Evolutionary conservation across 176 grass and related monocot species (phyloP), one percentile per base, ranked within the genome.

Genomic region (Rhipidocladum racemiflorum): DNA sequence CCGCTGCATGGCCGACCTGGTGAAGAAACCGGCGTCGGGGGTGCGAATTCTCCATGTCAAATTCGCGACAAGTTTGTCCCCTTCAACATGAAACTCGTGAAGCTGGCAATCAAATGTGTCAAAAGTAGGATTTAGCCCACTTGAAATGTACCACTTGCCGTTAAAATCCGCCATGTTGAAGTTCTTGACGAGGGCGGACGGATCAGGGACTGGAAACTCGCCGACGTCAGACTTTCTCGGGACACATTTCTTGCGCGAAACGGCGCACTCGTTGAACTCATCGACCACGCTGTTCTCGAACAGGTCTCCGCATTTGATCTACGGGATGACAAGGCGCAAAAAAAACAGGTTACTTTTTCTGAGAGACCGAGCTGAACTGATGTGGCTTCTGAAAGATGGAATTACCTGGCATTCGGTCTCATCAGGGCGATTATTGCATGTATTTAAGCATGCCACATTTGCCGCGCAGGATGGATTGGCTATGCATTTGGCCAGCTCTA

Each of bases 231-330:
- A 99, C 73, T 95, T 99, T 70, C 0, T 85, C 5, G 92, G 96
- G 74, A 99, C 96, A 39, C 96, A 99, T 75, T 93, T 99, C 77
- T 99, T 99, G 75, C 96, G 89, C 4, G 96, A 95, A 40, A 99
- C 92, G 10, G 96, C 96, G 70, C 96, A 99, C 64, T 99, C 92
- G n/a, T 99, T 99, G 85, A 99, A 99, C 53, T 91, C 67, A 55
- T 93, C 96, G 9, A 99, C 96, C 20, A 95, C 96, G 7, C 70
- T 90, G 88, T 98, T 98, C 79, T 88, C 90, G 28, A 98, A 98
- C 45, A 98, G 88, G 78, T 98, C 96, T 7, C 91, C 96, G 15
- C 96, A 99, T 83, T 99, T 99, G 73, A 99, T 99, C 96, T 99
- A 61, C 16, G 14, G 8, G 72, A 67, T 24, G 54, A 39, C 34